Evolutionary conservation across 768 basidiomycete species (phyloP), one percentile per base, ranked within the genome.

Genomic region (Hemileccinum rubropunctum): DNA sequence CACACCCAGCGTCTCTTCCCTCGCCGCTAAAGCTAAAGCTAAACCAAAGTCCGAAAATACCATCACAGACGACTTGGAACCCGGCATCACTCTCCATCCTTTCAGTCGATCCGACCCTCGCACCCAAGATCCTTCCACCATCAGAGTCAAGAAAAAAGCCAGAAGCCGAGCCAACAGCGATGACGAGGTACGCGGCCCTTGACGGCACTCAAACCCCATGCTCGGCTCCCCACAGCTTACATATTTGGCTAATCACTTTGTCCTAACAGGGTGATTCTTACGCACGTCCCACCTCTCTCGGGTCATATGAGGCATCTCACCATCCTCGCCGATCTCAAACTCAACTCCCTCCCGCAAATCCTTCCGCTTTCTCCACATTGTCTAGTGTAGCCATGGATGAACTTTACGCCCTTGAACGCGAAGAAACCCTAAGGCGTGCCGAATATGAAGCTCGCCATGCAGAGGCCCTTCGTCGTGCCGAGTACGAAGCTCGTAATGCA

Each of bases 361-460:
- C 71, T 12, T 67, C 81, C 30, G 76, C 86, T 3, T 82, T 89
- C 59, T 79, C 80, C n/a, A 76, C 86, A 1, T 68, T 90, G 17
- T 86, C 86, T 39, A 85, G 73, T 27, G 73, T 88, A 17, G 93
- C 94, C 3, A 86, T 95, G 71, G 91, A 91, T 50, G 91, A 97
- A 63, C 78, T 98, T 8, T 86, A 89, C 60, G 84, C 86, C 58
- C 83, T 98, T 27, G 95, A 98, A 65, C 84, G 84, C 34, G 79
- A 85, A 52, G 95, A 97, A 66, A 86, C 91, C 3, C 67, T 84
- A 28, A 78, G 92, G 17, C 77, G 92, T 32, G 91, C 90, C n/a
- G 88, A 92, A 63, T 95, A 86, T 69, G 90, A 93, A 64, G 79
- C 84, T 10, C 75, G 81, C 10, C 87, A 84, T 61, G 84, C 87